phyloP scores from a whole-genome alignment of 164 flowering plant genomes.

The Umbilicus rupestris region DNA sequence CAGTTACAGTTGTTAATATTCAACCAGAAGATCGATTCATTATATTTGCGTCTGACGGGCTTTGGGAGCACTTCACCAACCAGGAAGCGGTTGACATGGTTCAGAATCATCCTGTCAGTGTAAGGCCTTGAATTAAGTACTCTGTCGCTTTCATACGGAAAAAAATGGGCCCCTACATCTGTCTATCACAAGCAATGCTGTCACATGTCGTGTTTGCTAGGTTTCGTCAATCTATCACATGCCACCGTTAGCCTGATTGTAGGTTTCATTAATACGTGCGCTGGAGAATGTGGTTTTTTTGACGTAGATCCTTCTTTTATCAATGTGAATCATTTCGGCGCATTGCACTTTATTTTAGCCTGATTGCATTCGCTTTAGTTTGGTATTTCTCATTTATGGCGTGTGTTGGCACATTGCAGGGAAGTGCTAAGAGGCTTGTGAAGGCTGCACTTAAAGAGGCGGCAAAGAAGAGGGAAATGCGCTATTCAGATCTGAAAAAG shows the following conservation, averaged over 20 bases:
- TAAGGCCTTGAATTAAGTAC: background rate
- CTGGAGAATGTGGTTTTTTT: background rate
- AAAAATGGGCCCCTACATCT: no score
- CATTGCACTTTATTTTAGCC: background rate
- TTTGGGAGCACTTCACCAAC: slow-evolving; percentile 5
- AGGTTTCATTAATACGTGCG: background rate
- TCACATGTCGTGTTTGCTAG: background rate
- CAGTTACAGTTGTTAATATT: background rate
- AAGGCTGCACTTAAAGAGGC: background rate
- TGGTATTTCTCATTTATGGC: background rate
- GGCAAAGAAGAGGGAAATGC: slow-evolving; percentile 6
- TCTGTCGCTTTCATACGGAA: background rate
- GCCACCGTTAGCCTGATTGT: background rate
- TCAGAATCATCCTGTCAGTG: slow-evolving; percentile 2
- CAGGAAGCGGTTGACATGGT: slow-evolving; percentile 7
- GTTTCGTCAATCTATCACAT: background rate
- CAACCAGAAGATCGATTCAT: background rate
- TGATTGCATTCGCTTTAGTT: background rate
- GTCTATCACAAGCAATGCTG: background rate
- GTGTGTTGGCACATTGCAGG: background rate
- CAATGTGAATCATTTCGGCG: background rate
- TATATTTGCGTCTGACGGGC: slow-evolving; percentile 1
- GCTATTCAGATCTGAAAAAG: slow-evolving; percentile 4
- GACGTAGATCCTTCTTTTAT: background rate
- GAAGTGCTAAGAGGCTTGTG: slow-evolving; percentile 1